These are phyloP conservation scores for Dichotomopilus funicola DNA, from an alignment of 2,329 filamentous ascomycete genomes.

Conservation along the genomic window DNA sequence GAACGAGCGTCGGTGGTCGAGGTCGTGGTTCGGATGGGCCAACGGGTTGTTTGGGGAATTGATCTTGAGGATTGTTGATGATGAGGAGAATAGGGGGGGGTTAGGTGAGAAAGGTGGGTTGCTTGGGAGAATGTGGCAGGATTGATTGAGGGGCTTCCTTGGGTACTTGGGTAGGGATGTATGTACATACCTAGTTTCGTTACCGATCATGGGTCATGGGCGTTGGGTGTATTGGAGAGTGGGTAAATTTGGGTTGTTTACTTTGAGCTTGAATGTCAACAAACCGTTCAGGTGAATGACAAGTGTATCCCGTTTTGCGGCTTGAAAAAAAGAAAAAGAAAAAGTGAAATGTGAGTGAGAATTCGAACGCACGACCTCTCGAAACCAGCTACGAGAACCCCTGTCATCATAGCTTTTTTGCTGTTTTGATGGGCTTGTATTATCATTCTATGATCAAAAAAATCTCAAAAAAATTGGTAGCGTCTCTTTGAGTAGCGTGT, in stretches of 20 bases:
- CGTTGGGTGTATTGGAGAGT: not conserved
- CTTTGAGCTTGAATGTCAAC: too few relatives aligned
- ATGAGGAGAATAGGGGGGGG: conserved; percentile 23
- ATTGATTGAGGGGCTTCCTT: conserved; percentile 1
- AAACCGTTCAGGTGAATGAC: not conserved
- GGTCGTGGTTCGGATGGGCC: conserved; percentile 43
- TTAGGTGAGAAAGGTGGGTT: conserved; percentile 20
- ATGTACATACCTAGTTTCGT: too few relatives aligned
- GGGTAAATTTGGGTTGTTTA: not conserved
- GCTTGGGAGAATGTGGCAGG: conserved; percentile 28
- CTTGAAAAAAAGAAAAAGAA: not conserved
- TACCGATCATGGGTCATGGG: too few relatives aligned
- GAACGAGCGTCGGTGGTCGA: conserved; percentile 34
- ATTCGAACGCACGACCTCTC: not conserved
- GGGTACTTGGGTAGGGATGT: not conserved
- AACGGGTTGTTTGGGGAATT: conserved; percentile 39
- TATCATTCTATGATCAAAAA: conserved; percentile 25
- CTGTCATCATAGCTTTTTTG: too few relatives aligned
- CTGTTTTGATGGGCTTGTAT: conserved; percentile 27
- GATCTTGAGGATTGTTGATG: conserved; percentile 30
- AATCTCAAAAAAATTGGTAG: conserved; percentile 60
- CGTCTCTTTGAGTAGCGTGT: conserved; percentile 69
- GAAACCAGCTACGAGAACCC: too few relatives aligned
- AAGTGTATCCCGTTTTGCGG: not conserved
- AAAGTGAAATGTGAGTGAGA: not conserved